Base-by-base conservation (phyloP, 2,329 filamentous ascomycete genomes). In the Cladosporium austrohemisphaericum region DNA sequence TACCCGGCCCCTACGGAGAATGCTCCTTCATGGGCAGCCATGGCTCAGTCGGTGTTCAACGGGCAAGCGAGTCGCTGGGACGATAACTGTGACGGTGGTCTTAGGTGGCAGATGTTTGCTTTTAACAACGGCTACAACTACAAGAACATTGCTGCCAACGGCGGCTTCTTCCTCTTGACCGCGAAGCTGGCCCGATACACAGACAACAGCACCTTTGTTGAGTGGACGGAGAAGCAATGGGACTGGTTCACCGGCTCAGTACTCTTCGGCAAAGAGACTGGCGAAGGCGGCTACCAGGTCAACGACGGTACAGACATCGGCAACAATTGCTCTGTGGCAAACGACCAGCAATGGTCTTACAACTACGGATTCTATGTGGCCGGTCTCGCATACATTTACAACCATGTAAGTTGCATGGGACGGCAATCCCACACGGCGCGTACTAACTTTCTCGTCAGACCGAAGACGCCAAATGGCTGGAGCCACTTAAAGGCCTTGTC, bases 201-300 rank as follows among this genome's bases (percentile, higher is more conserved):
- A 8, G 65, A 62, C 14, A 71, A 71, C 50, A 38, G 62, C 51
- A 84, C 79, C 0, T 88, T 87, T 55, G 52, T 73, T 69, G 77
- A 88, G 57, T 88, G 84, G 84, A 78, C 78, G 1, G 67, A 71
- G 44, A 65, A 60, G 49, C 52, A 56, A 29, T 71, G 61, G 60
- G 56, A 67, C 13, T 71, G 68, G 68, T 60, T 64, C 46, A 47
- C 51, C 3, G 65, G 67, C 2, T 67, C 67, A 2, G 67, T 82
- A 3, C 77, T 78, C 10, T 71, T 88, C 49, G 76, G 88, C 54
- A 76, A 79, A 53, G 41, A 74, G 76, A 47, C 65, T 9, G n/a
- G n/a, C n/a, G n/a, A n/a, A n/a, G n/a, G n/a, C n/a, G n/a, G n/a
- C n/a, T 41, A 20, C 26, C 25, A 41, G 52, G 70, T 73, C 63